A percentile compares a stretch with the other conserved stretches of the same genome.
These are phyloP conservation scores for Pichia cactophila DNA, from an alignment of 1,139 yeast genomes.

Conservation along the genomic window DNA sequence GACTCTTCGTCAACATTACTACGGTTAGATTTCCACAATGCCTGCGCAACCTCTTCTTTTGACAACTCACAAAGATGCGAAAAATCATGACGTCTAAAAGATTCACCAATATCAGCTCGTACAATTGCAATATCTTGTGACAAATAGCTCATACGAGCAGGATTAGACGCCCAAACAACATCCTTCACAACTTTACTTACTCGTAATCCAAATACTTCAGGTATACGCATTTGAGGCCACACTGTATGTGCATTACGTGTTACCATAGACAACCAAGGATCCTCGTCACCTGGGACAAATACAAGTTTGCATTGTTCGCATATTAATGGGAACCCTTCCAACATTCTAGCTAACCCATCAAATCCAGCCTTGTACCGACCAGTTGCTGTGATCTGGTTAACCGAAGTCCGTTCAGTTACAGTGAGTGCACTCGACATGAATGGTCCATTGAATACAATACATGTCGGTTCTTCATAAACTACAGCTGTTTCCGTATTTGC, in stretches of 20 bases:
- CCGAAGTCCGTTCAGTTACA: constrained; percentile 36
- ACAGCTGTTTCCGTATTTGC: neutral
- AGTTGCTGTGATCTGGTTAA: constrained; percentile 34
- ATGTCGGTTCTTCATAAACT: constrained; percentile 14
- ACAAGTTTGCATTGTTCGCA: constrained; percentile 21
- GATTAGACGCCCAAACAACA: constrained; percentile 64
- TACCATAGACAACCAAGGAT: constrained; percentile 82
- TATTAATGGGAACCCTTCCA: constrained; percentile 40
- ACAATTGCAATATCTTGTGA: constrained; percentile 75
- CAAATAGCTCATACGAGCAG: constrained; percentile 66
- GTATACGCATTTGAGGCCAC: constrained; percentile 69
- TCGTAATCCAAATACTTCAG: constrained; percentile 61
- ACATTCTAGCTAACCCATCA: constrained; percentile 57
- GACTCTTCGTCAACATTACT: neutral
- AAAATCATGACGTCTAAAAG: constrained; percentile 65
- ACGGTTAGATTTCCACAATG: constrained; percentile 1
- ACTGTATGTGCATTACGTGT: constrained; percentile 57
- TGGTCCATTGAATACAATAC: constrained; percentile 58
- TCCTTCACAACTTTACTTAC: constrained; percentile 56
- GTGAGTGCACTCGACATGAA: constrained; percentile 61
- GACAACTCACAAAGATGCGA: constrained; percentile 33
- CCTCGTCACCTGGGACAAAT: constrained; percentile 82
- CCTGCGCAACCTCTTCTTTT: constrained; percentile 27
- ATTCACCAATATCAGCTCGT: constrained; percentile 64
- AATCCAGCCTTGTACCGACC: constrained; percentile 64